Conservation (phyloP, 441 rosid genomes). For the Adansonia gregorii region DNA sequence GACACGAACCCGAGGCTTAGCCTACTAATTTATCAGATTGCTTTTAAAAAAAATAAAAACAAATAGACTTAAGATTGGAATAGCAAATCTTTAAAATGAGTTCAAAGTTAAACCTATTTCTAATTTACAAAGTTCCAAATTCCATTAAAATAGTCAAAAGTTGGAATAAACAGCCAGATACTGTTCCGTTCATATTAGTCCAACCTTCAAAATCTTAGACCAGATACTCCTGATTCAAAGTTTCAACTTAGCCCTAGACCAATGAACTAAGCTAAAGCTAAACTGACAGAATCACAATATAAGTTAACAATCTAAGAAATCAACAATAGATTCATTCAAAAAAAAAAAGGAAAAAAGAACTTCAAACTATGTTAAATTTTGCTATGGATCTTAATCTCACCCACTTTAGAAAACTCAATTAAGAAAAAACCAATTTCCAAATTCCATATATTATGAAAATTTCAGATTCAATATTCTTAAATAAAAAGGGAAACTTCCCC, state of each 20-base stretch:
- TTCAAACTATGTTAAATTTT: not conserved
- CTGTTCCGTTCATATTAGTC: not conserved
- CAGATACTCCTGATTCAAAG: not conserved
- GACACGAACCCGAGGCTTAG: not conserved
- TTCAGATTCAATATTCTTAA: constrained; percentile 8
- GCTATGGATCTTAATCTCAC: not conserved
- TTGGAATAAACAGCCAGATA: constrained; percentile 1
- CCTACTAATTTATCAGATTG: too few relatives aligned
- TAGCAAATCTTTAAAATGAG: not conserved
- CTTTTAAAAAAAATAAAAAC: too few relatives aligned
- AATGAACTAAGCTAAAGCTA: not conserved
- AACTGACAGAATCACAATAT: not conserved
- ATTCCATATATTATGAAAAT: not conserved
- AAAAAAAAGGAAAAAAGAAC: not conserved
- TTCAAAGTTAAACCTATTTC: not conserved
- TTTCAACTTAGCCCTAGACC: not conserved
- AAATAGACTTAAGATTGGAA: too few relatives aligned
- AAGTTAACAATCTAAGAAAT: not conserved
- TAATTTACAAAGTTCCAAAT: not conserved
- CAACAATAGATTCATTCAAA: not conserved
- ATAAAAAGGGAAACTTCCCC: not conserved
- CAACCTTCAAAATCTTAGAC: not conserved
- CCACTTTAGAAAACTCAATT: too few relatives aligned
- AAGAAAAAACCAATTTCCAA: not conserved
- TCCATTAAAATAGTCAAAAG: not conserved